phyloP scores from a whole-genome alignment of 768 basidiomycete species.

The Tulasnella sp. region DNA sequence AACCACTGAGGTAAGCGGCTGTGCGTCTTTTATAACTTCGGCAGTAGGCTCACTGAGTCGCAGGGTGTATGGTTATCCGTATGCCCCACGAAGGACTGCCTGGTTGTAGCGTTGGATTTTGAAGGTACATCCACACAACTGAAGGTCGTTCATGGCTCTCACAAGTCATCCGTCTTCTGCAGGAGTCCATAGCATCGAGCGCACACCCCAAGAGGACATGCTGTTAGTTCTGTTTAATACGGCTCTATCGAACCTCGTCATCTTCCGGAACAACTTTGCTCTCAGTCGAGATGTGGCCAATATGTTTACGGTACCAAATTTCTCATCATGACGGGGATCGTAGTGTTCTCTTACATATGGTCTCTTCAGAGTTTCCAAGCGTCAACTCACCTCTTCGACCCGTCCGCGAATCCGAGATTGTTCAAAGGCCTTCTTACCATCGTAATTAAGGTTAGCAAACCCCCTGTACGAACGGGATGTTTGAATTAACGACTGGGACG shows the following conservation, averaged over 20 bases:
- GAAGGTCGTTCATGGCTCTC: neutral
- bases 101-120: constrained; percentile 56
- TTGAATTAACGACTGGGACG: neutral
- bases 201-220: constrained; percentile 56
- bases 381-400: constrained; percentile 42
- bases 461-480: neutral
- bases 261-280: constrained; percentile 61
- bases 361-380: constrained; percentile 24
- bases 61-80: constrained; percentile 64
- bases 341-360: neutral
- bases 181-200: constrained; percentile 57
- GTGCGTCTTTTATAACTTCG: too few relatives aligned
- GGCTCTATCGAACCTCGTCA: constrained; percentile 54
- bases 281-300: constrained; percentile 52
- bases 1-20: constrained; percentile 12
- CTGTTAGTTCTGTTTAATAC: constrained; percentile 58
- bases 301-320: constrained; percentile 45
- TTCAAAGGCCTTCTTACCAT: constrained; percentile 54
- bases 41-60: too few relatives aligned
- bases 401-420: constrained; percentile 47
- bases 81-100: constrained; percentile 46
- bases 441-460: constrained; percentile 47
- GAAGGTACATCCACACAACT: constrained; percentile 38
- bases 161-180: neutral
- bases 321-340: constrained; percentile 37